A percentile compares a stretch with the other conserved stretches of the same genome.
phyloP scores from a whole-genome alignment of 345 rosid species.

The Kernera saxatilis region DNA sequence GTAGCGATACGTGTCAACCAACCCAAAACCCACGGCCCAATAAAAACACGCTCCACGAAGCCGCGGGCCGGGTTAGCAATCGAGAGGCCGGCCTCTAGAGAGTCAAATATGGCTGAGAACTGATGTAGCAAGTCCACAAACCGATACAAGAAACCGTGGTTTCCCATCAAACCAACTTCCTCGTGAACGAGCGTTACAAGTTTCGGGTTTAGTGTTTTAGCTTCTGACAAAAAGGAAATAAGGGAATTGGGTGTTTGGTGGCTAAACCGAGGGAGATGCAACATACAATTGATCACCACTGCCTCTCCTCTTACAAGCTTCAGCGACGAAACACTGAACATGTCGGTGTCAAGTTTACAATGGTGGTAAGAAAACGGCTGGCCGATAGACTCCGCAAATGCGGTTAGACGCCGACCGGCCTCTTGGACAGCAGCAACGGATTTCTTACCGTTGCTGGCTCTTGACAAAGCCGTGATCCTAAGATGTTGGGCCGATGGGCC shows the following conservation, averaged over 20 bases:
- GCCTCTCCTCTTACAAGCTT: slow-evolving; percentile 76
- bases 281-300: slow-evolving; percentile 67
- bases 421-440: slow-evolving; percentile 64
- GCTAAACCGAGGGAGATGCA: slow-evolving; percentile 67
- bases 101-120: slow-evolving; percentile 77
- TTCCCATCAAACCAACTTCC: slow-evolving; percentile 46
- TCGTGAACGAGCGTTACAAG: slow-evolving; percentile 65
- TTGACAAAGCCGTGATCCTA: slow-evolving; percentile 68
- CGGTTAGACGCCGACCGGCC: slow-evolving; percentile 58
- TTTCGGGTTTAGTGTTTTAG: slow-evolving; percentile 52
- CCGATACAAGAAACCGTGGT: slow-evolving; percentile 54
- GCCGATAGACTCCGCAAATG: slow-evolving; percentile 74
- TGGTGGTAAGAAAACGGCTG: slow-evolving; percentile 84
- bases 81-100: slow-evolving; percentile 77
- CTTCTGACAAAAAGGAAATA: slow-evolving; percentile 52
- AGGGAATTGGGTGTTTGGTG: slow-evolving; percentile 53
- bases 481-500: slow-evolving; percentile 63
- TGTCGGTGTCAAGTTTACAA: slow-evolving; percentile 52
- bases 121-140: slow-evolving; percentile 85
- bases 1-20: slow-evolving; percentile 49
- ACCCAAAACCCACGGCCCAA: slow-evolving; percentile 61
- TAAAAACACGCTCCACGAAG: slow-evolving; percentile 60
- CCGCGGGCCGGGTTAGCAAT: slow-evolving; percentile 52
- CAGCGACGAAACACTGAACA: slow-evolving; percentile 46
- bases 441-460: slow-evolving; percentile 44